Evolutionary conservation across 2,329 filamentous ascomycete species (phyloP), one percentile per base, ranked within the genome.

Genomic region (Fusarium concolor): DNA sequence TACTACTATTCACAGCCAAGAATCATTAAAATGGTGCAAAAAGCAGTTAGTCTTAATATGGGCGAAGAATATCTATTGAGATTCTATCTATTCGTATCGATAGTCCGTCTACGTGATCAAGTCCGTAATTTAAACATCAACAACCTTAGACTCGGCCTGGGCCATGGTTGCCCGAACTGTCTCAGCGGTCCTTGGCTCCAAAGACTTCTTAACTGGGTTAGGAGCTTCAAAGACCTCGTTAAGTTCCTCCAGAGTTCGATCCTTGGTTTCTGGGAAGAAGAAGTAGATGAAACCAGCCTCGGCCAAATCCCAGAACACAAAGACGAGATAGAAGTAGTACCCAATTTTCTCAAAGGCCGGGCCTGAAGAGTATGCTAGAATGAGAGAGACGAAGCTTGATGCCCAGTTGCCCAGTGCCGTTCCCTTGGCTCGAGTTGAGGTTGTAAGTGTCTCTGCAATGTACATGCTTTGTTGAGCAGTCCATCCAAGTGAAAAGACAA

Each of bases 401-500:
- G 79, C 76, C 35, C 82, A 76, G 70, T 81, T 82, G 22, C 79
- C 79, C 1, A 82, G 62, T 2, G 79, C 80, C 17, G 71, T 79
- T 11, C 77, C 77, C 62, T 79, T 79, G 56, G 77, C 77, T 17
- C 77, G 72, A 6, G 74, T 79, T 2, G 74, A 70, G 6, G 75
- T 78, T 33, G 71, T 62, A 8, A 79, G 64, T 0, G 78, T 77
- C 57, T 79, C 77, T 0, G 76, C 77, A 24, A 77, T 77, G 49
- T 79, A 79, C 22, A 78, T 78, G 24, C 74, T 75, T 17, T 78
- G 76, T 4, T 85, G 75, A 0, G 84, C 83, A 0, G 83, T 86
- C 79, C 82, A 85, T 2, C 83, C 83, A 24, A 85, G 82, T 0
- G 81, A 84, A 70, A 85, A 86, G 2, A 83, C 81, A 29, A 84